Evolutionary conservation across 495 filamentous ascomycete genomes (phyloP).

Genomic region (Podospora anserina): DNA sequence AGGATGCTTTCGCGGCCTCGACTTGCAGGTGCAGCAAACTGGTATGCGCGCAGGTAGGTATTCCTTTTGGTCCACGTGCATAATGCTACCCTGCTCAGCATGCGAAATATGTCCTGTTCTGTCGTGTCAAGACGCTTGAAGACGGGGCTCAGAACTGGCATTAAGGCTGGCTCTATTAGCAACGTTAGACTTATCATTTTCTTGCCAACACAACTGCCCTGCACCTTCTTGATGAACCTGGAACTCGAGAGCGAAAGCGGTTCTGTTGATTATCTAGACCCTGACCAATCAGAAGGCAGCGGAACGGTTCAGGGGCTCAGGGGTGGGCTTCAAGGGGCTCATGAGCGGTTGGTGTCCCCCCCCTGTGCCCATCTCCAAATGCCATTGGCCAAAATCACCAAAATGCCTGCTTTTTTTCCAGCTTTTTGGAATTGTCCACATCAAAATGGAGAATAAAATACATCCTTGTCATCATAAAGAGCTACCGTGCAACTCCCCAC

Average conservation of each 20-base stretch:
- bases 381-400: neutral
- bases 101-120: neutral
- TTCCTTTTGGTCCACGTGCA: neutral
- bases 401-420: neutral
- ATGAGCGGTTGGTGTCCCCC: neutral
- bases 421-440: neutral
- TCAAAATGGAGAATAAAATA: neutral
- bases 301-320: too few relatives aligned
- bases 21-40: neutral
- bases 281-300: too few relatives aligned
- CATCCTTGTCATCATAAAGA: neutral
- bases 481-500: neutral
- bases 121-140: neutral
- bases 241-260: too few relatives aligned
- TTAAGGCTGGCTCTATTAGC: too few relatives aligned
- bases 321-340: too few relatives aligned
- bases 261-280: too few relatives aligned
- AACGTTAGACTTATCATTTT: too few relatives aligned
- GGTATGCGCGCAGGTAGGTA: neutral
- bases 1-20: neutral
- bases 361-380: neutral
- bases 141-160: too few relatives aligned
- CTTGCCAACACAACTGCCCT: too few relatives aligned
- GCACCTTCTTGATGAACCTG: too few relatives aligned
- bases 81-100: neutral